A percentile compares a stretch with the other conserved stretches of the same genome.
phyloP scores from a whole-genome alignment of 495 filamentous ascomycete species.

The Penicillium turbatum region DNA sequence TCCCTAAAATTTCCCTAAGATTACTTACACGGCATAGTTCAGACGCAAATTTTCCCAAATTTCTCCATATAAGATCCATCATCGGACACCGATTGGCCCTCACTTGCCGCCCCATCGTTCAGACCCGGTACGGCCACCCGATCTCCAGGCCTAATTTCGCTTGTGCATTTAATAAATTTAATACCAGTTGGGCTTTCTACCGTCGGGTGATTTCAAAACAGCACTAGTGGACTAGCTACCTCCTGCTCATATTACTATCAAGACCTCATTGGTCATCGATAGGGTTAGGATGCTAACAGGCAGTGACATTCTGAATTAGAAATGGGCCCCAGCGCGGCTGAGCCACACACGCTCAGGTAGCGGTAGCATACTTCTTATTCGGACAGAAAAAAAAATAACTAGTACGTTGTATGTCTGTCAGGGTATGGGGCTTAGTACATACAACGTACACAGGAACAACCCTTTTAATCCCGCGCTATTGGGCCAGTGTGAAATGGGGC shows the following conservation, averaged over 20 bases:
- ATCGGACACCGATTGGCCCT: conserved; percentile 14
- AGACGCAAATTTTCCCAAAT: conserved; percentile 11
- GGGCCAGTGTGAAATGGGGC: conserved; percentile 4
- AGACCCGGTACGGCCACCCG: conserved; percentile 14
- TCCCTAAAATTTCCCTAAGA: too few species aligned
- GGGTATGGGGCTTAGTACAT: too few species aligned
- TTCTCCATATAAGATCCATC: conserved; percentile 26
- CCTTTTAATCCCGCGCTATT: too few species aligned
- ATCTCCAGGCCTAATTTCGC: conserved; percentile 37
- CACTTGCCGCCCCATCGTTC: conserved; percentile 17
- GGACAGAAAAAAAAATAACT: not conserved
- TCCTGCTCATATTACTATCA: not conserved
- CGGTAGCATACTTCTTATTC: not conserved
- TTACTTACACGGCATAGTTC: not conserved
- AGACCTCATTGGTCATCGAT: too few species aligned
- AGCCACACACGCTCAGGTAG: not conserved
- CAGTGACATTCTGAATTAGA: not conserved
- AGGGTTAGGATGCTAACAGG: too few species aligned
- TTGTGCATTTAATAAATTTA: conserved; percentile 18
- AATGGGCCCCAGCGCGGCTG: not conserved
- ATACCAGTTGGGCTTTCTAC: too few species aligned
- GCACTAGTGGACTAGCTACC: not conserved
- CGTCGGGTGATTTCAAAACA: not conserved
- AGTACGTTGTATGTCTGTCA: too few species aligned
- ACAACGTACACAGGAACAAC: too few species aligned